Percentiles rank a stretch among this genome's conserved stretches.
These are phyloP conservation scores for Stygiomarasmius scandens DNA, from an alignment of 1,284 basidiomycete species.

Conservation along the genomic window DNA sequence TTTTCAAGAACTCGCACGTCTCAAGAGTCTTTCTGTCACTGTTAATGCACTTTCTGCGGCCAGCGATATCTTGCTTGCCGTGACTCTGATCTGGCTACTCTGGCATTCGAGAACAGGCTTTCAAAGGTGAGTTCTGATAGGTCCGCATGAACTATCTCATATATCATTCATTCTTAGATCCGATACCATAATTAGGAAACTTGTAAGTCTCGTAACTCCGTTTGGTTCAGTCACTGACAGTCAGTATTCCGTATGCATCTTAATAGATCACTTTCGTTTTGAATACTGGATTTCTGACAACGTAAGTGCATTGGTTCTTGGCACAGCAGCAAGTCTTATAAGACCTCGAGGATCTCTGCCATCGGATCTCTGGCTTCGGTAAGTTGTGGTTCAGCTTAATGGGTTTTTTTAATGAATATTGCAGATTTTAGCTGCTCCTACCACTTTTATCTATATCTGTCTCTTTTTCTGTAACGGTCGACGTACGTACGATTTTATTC, in stretches of 20 bases:
- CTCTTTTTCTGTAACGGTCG: constrained; percentile 56
- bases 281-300: constrained; percentile 47
- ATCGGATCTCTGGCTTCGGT: constrained; percentile 48
- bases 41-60: constrained; percentile 46
- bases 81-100: constrained; percentile 42
- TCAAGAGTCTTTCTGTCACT: constrained; percentile 41
- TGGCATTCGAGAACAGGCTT: constrained; percentile 46
- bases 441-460: constrained; percentile 46
- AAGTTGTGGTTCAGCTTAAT: constrained; percentile 13
- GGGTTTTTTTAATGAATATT: neutral
- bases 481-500: constrained; percentile 30
- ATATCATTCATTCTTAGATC: constrained; percentile 35
- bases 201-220: constrained; percentile 32
- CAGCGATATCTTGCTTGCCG: constrained; percentile 46
- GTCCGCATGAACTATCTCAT: neutral
- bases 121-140: constrained; percentile 31
- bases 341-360: constrained; percentile 31
- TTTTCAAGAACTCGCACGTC: neutral
- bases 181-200: constrained; percentile 47
- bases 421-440: constrained; percentile 41
- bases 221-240: neutral
- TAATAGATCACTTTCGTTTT: constrained; percentile 50
- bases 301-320: constrained; percentile 18
- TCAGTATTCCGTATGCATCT: neutral
- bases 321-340: neutral